Base-by-base conservation (phyloP, 345 rosid species). In the Sapria himalayana region DNA sequence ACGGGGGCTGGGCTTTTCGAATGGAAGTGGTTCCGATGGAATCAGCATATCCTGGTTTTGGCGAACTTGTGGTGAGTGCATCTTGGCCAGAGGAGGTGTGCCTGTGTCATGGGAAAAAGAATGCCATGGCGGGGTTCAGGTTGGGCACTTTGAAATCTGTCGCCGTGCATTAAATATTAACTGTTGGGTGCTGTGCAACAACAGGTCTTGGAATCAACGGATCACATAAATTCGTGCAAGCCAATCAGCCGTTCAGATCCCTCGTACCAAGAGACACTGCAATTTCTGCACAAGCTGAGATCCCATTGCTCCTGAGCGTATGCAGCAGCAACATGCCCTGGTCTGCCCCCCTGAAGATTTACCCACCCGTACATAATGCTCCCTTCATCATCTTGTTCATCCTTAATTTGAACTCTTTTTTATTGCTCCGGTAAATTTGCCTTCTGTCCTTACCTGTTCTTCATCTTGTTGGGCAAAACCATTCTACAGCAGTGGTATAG, bases 41-140 rank as follows among this genome's bases (percentile, higher is more conserved):
- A 59, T 89, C 98, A 18, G 93, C 95, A 11, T 89, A 82, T 54
- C 95, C 98, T 54, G 93, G 98, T 63, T 89, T 70, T 61, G 98
- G 98, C 51, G 93, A 89, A 51, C 71, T 82, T 46, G 75, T 89
- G 45, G 95, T 89, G 65, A 69, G 98, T 71, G 31, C 33, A 3
- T 5, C 21, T 24, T 43, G 25, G 22, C 27, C 15, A 22, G 16
- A 7, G 20, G 11, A 29, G 3, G 27, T 31, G 29, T 15, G 11
- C 20, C 1, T 13, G 22, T 13, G 33, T 34, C 21, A 10, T 3
- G 29, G 23, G 5, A 20, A 33, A 22, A 33, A 12, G n/a, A 10
- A 4, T 41, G 5, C 15, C 15, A 41, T n/a, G 15, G 19, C 35
- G 39, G 22, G 15, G 5, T 33, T 4, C 12, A 22, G 15, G 4